phyloP scores from a whole-genome alignment of 805 yeast genomes.

The Naumovozyma castellii region DNA sequence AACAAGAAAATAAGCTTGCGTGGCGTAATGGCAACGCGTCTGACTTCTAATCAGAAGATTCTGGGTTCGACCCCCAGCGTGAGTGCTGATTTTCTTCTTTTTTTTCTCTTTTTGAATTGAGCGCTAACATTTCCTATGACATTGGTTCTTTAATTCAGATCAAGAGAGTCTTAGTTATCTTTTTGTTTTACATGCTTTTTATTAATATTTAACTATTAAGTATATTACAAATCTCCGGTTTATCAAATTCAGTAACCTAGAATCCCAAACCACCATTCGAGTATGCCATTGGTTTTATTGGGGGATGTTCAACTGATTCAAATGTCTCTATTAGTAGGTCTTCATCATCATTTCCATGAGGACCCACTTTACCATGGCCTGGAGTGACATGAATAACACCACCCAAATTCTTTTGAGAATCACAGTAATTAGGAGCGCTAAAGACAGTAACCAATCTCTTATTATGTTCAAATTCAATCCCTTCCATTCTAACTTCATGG shows the following conservation, averaged over 20 bases:
- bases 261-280: constrained; percentile 41
- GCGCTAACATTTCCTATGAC: too few relatives aligned
- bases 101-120: too few relatives aligned
- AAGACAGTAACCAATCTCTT: constrained; percentile 88
- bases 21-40: constrained; percentile 51
- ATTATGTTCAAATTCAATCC: constrained; percentile 79
- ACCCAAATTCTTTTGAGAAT: constrained; percentile 81
- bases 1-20: constrained; percentile 32
- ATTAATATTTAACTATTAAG: too few relatives aligned
- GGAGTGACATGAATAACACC: constrained; percentile 68
- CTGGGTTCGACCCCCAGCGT: constrained; percentile 49
- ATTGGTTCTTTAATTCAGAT: too few relatives aligned
- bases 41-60: constrained; percentile 47
- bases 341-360: constrained; percentile 36
- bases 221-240: too few relatives aligned
- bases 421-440: constrained; percentile 97
- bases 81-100: constrained; percentile 31
- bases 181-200: too few relatives aligned
- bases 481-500: constrained; percentile 90
- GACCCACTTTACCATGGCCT: constrained; percentile 30
- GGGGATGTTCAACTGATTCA: constrained; percentile 82
- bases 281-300: constrained; percentile 91
- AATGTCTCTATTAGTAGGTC: constrained; percentile 51
- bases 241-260: constrained; percentile 4
- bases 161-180: too few relatives aligned